These are phyloP conservation scores for Yamadazyma triangularis DNA, from an alignment of 1,139 yeast genomes.

Conservation along the genomic window DNA sequence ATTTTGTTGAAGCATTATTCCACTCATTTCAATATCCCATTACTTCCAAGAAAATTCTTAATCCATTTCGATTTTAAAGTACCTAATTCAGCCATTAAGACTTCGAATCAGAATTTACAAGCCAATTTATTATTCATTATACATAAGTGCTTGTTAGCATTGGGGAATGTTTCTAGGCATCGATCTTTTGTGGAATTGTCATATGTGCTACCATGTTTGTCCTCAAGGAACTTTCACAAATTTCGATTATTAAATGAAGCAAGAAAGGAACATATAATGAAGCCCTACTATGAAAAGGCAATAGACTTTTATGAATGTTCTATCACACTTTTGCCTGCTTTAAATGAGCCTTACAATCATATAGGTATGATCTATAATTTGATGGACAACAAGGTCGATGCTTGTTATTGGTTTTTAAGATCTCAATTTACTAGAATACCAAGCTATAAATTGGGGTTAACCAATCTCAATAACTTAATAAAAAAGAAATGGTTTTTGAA, in stretches of 20 bases:
- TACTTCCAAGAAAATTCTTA: slow-evolving; percentile 25
- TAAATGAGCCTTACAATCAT: slow-evolving; percentile 65
- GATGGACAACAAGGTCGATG: slow-evolving; percentile 28
- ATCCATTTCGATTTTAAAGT: slow-evolving; percentile 19
- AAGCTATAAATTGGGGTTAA: slow-evolving; percentile 38
- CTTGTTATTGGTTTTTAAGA: slow-evolving; percentile 49
- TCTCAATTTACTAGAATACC: slow-evolving; percentile 52
- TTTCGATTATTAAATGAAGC: slow-evolving; percentile 31
- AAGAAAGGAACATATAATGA: slow-evolving; percentile 18
- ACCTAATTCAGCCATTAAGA: slow-evolving; percentile 11
- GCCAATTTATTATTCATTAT: slow-evolving; percentile 45
- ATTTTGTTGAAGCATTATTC: slow-evolving; percentile 33
- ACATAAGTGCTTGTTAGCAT: slow-evolving; percentile 50
- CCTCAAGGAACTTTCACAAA: slow-evolving; percentile 32
- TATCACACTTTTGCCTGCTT: slow-evolving; percentile 54
- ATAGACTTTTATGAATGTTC: slow-evolving; percentile 49
- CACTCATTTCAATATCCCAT: slow-evolving; percentile 30
- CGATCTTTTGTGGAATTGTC: slow-evolving; percentile 42
- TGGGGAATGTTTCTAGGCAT: slow-evolving; percentile 62
- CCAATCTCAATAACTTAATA: slow-evolving; percentile 32
- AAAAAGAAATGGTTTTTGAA: slow-evolving; percentile 28
- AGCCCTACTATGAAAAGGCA: slow-evolving; percentile 27
- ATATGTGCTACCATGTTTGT: slow-evolving; percentile 32
- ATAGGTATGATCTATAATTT: slow-evolving; percentile 53
- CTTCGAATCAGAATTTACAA: slow-evolving; percentile 20